Percentiles rank a stretch among this genome's conserved stretches.
Conservation (phyloP, 2,329 filamentous ascomycete genomes). For the Metarhizium humberi region DNA sequence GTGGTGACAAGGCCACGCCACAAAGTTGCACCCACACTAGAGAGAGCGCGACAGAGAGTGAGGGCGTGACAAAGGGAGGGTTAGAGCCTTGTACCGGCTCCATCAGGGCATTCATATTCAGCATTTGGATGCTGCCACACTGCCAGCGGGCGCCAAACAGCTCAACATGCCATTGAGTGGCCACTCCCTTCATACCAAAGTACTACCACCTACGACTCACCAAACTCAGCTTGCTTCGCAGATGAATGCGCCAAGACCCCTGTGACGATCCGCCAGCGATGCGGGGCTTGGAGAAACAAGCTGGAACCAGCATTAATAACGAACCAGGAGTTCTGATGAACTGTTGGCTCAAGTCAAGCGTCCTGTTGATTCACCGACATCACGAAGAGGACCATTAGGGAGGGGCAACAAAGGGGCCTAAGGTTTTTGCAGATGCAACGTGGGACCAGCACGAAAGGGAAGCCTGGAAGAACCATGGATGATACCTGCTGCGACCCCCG, state of each 20-base stretch:
- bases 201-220: background rate
- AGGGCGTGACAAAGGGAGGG: too few relatives aligned
- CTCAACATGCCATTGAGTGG: too few relatives aligned
- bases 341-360: background rate
- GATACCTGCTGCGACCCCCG: background rate
- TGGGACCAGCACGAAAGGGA: slow-evolving; percentile 1
- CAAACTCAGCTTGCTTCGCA: background rate
- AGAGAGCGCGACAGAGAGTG: too few relatives aligned
- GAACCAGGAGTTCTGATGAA: background rate
- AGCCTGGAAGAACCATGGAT: background rate
- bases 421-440: slow-evolving; percentile 4
- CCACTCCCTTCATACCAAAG: background rate
- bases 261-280: background rate
- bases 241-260: background rate
- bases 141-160: too few relatives aligned
- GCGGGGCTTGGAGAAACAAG: background rate
- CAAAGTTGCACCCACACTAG: background rate
- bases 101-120: background rate
- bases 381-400: background rate
- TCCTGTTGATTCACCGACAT: background rate
- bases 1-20: background rate
- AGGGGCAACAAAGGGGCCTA: background rate
- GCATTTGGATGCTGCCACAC: background rate
- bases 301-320: background rate
- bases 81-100: background rate